Evolutionary conservation across 345 rosid genomes (phyloP).

Genomic region (Firmiana major): DNA sequence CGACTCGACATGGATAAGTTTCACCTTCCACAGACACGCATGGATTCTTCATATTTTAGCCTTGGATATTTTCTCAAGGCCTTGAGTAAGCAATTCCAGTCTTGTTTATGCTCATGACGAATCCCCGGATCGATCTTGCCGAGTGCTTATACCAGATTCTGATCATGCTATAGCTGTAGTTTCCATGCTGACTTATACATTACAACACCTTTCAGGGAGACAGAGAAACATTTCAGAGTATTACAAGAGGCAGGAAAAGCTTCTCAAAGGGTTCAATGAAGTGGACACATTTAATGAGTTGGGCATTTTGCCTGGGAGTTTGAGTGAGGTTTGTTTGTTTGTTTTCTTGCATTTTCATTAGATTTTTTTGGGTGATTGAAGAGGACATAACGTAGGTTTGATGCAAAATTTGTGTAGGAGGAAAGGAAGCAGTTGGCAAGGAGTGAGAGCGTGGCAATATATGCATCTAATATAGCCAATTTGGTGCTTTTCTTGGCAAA

Average conservation of each 20-base stretch:
- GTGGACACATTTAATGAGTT: conserved; percentile 42
- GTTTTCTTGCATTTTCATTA: background rate
- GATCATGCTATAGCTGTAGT: too few relatives aligned
- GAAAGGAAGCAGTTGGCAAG: conserved; percentile 41
- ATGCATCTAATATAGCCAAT: conserved; percentile 58
- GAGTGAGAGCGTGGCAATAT: conserved; percentile 64
- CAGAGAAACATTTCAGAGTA: conserved; percentile 31
- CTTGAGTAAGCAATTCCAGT: conserved; percentile 17
- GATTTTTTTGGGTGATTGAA: background rate
- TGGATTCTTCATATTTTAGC: conserved; percentile 20
- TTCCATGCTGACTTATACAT: background rate
- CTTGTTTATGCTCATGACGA: background rate
- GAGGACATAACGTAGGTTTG: background rate
- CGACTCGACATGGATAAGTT: conserved; percentile 37
- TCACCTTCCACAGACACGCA: conserved; percentile 28
- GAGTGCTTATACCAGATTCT: background rate
- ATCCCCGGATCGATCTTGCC: background rate
- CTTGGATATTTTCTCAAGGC: conserved; percentile 5
- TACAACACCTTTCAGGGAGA: conserved; percentile 23
- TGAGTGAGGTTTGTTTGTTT: conserved; percentile 37
- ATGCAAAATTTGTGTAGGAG: background rate
- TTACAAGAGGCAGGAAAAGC: conserved; percentile 43
- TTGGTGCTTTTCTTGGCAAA: conserved; percentile 66
- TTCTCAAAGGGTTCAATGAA: conserved; percentile 42
- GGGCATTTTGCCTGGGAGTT: conserved; percentile 34